A percentile compares a stretch with the other conserved stretches of the same genome.
These are phyloP conservation scores for Symmetrospora coprosmae DNA, from an alignment of 768 basidiomycete genomes.

Conservation along the genomic window DNA sequence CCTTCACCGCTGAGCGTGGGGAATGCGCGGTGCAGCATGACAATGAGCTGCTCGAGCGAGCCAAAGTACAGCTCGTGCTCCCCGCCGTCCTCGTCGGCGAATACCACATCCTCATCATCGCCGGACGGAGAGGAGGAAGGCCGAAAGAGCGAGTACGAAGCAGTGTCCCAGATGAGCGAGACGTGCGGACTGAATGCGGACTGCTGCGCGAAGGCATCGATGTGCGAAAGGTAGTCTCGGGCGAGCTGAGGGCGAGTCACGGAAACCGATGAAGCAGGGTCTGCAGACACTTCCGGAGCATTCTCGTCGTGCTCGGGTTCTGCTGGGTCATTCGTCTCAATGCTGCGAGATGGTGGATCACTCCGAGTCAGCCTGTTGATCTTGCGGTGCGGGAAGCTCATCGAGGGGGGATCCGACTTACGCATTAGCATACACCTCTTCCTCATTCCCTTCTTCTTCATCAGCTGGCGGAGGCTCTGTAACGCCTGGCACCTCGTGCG, in stretches of 20 bases:
- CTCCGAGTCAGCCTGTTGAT: no score
- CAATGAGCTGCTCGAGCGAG: constrained; percentile 24
- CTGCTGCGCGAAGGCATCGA: neutral
- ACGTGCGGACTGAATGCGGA: constrained; percentile 13
- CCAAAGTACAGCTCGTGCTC: constrained; percentile 25
- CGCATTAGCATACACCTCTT: constrained; percentile 7
- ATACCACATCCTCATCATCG: constrained; percentile 16
- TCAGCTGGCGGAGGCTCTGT: neutral
- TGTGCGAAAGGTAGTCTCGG: constrained; percentile 7
- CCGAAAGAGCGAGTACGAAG: constrained; percentile 5
- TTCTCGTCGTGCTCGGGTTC: neutral
- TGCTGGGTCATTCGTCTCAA: neutral
- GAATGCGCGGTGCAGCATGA: constrained; percentile 22
- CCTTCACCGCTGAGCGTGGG: constrained; percentile 7
- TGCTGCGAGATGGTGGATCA: no score
- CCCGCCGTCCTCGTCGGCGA: no score
- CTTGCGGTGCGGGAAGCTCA: no score
- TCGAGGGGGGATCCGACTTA: constrained; percentile 1
- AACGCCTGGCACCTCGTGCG: no score
- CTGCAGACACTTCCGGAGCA: neutral
- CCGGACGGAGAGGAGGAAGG: constrained; percentile 6
- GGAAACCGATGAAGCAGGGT: neutral
- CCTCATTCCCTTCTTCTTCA: neutral
- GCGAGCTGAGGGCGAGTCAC: neutral
- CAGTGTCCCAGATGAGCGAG: constrained; percentile 4